Evolutionary conservation across 2,329 filamentous ascomycete species (phyloP), one percentile per base, ranked within the genome.

Genomic region (Colletotrichum scovillei): DNA sequence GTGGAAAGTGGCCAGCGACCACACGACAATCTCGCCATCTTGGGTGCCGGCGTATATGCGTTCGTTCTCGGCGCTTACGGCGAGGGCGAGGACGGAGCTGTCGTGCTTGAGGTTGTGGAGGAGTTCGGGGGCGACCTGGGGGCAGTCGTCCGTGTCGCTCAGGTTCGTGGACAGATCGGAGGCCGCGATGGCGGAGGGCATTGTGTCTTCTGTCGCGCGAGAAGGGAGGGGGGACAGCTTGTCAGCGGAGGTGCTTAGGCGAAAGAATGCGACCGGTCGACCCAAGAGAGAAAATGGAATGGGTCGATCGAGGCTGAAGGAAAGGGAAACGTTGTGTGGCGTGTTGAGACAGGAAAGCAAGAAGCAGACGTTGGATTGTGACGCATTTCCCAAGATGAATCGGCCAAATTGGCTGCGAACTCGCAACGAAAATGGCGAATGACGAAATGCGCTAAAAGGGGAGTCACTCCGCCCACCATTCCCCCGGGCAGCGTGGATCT

Each of bases 1-100:
- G 82, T 97, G 92, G 81, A 95, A 99, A 8, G 94, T 97, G 76
- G 93, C 92, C 57, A 99, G 89, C 4, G 93, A 95, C 93, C 95
- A 99, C 57, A 95, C 92, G 58, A 97, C 88, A 74, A 99, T 97
- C 84, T 98, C 95, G 74, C 97, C 97, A 75, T 95, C 94, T 81
- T 98, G 95, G 1, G 97, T 95, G 53, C 97, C 97, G 22, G 96
- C 95, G 82, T 95, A 99, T 67, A 99, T 93, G 80, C 92, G 92
- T 63, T 93, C 90, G 75, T 94, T 90, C 60, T 93, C 88, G 64
- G 94, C 88, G 70, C 94, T 95, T 28, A 98, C 91, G 4, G 92
- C 94, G 69, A 99, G 89, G 9, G 95, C 91, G 63, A 99, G 91
- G 60, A 97, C 93, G 2, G 93, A 95, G 81, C 91, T 94, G 79